Base-by-base conservation (phyloP, 495 filamentous ascomycete species). In the Melanomma pulvis-pyrius region DNA sequence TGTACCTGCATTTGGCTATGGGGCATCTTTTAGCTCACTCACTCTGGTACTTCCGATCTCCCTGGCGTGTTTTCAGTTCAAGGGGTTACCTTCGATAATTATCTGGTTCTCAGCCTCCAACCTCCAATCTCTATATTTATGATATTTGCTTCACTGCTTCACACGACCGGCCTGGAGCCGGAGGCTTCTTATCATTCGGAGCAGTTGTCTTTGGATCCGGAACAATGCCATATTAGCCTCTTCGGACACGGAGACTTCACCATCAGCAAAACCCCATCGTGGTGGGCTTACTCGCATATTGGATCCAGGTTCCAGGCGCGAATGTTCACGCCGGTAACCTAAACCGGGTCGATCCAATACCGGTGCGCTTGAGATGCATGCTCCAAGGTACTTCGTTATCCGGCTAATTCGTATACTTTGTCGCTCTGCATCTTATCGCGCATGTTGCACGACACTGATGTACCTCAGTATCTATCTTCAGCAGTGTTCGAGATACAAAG, bases 271-370 rank as follows among this genome's bases (percentile, higher is more conserved):
- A 13, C 56, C n/a, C 63, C 63, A 60, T 19, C 32, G 19, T 29
- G 30, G 30, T 52, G 56, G 63, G 24, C 61, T 66, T 48, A 48
- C 48, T 53, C 60, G 63, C 63, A 59, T 52, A 59, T 52, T 29
- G 15, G 47, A 60, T 60, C 63, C 63, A 48, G 55, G 36, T 21
- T 54, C 46, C 48, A 36, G 48, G 55, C 34, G 19, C 50, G 17
- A 15, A 19, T 26, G 19, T 21, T 24, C 30, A 3, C 36, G 17
- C 19, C 26, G 25, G 34, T 28, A 53, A 17, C 52, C 53, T 34
- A 52, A 46, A 28, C 49, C 24, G 54, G 53, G 36, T 28, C 19
- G 12, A n/a, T 30, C 24, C 17, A 29, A 49, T 51, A 58, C 52
- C 51, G 44, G 11, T 9, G 12, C 59, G n/a, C 30, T 29, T 39